A percentile compares a stretch with the other conserved stretches of the same genome.
phyloP scores from a whole-genome alignment of 164 flowering plant species.

The Nelumbo lutea region DNA sequence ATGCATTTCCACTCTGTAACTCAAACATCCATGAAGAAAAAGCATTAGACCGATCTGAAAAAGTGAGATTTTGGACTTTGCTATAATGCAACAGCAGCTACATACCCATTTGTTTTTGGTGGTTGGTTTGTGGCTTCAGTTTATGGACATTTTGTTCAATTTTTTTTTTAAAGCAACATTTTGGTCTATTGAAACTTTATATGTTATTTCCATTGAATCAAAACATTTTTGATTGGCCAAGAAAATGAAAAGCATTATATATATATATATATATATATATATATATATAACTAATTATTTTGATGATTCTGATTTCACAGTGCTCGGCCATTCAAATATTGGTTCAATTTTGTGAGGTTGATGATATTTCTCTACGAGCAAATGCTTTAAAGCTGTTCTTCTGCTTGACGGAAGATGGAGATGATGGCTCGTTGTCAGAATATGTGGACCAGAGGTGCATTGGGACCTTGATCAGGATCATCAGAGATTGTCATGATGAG shows the following conservation, averaged over 20 bases:
- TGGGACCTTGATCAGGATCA: constrained; percentile 39
- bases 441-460: constrained; percentile 39
- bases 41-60: no score
- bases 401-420: constrained; percentile 42
- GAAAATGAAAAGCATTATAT: no score
- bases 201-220: no score
- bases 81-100: not conserved
- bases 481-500: constrained; percentile 34
- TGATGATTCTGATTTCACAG: constrained; percentile 27
- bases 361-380: constrained; percentile 34
- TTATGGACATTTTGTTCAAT: no score
- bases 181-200: no score
- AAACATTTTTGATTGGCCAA: no score
- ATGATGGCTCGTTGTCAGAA: constrained; percentile 31
- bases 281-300: no score
- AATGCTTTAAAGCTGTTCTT: constrained; percentile 52
- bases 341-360: constrained; percentile 46
- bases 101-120: not conserved
- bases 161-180: no score
- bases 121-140: not conserved
- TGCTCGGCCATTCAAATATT: constrained; percentile 42
- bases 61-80: no score
- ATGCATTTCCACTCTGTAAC: no score
- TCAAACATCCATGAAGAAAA: no score
- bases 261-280: no score